Base-by-base conservation (phyloP, 2,329 filamentous ascomycete genomes). In the Calonectria henricotiae region DNA sequence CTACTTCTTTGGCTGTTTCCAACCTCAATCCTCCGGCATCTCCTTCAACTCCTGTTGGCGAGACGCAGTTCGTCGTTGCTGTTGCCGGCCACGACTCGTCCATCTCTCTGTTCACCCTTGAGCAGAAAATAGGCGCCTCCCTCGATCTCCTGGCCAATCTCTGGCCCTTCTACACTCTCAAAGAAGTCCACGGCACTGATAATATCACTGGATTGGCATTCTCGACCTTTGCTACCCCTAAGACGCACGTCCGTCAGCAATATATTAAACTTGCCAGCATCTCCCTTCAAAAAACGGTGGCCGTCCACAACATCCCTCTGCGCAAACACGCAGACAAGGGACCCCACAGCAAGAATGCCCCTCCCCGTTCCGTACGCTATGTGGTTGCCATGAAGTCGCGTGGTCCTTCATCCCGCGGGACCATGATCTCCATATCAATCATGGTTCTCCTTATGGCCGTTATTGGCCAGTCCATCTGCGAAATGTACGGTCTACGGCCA, bases 81-180 rank as follows among this genome's bases (percentile, higher is more conserved):
- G 90, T 97, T 15, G 93, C 93, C 3, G 92, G 92, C 9, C 92
- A 93, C 76, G 93, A 97, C 80, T 90, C 91, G 70, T 94, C 94
- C 12, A 91, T 98, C 73, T 90, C 89, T 5, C 84, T 98, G 32
- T 93, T 92, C 81, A 95, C 94, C 0, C 84, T 97, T 68, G 93
- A 97, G 73, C 93, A 94, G 79, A 85, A 85, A 69, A 79, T 82
- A 20, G 80, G 85, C 37, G 80, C 80, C 25, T 80, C 81, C 9
- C 80, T 89, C 55, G 85, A 87, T 46, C 80, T 91, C 41, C 81
- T 91, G 49, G 78, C 83, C 66, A 84, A 88, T 69, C 83, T 91
- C 44, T 82, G 87, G 69, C 85, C 87, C 1, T 84, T 91, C 69
- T 80, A 83, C 61, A 88, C 86, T 2, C 80, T 92, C 71, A 86